Conservation (phyloP, 169 alveolate species). For the Babesia sp. region DNA sequence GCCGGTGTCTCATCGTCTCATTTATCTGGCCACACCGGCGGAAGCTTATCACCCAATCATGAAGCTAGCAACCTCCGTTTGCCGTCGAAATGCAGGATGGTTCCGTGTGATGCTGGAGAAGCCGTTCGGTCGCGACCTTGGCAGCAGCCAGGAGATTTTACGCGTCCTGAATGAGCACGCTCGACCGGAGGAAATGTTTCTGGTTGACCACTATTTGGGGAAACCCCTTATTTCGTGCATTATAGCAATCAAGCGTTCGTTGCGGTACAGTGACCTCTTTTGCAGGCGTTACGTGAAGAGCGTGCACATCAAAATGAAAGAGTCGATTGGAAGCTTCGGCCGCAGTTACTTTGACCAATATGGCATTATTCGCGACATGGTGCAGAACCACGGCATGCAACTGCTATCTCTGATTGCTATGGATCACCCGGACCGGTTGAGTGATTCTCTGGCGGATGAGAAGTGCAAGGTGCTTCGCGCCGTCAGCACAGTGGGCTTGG, state of each 20-base stretch:
- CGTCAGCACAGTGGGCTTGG: constrained; percentile 45
- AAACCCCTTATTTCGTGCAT: constrained; percentile 63
- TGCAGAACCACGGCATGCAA: constrained; percentile 67
- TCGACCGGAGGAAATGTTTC: constrained; percentile 43
- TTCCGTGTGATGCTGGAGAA: constrained; percentile 67
- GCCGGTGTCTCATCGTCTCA: constrained; percentile 51
- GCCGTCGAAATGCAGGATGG: constrained; percentile 61
- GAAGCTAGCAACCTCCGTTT: constrained; percentile 56
- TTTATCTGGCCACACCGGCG: constrained; percentile 67
- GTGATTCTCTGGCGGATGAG: constrained; percentile 31
- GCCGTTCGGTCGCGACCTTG: constrained; percentile 66
- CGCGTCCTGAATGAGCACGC: constrained; percentile 36
- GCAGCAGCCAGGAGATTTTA: constrained; percentile 36
- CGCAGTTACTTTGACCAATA: constrained; percentile 60
- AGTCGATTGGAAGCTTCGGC: constrained; percentile 60
- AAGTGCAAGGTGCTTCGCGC: constrained; percentile 49
- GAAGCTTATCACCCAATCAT: constrained; percentile 66
- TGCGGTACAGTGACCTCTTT: constrained; percentile 44
- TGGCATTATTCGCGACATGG: constrained; percentile 69
- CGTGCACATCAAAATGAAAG: constrained; percentile 66
- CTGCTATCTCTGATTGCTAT: constrained; percentile 60
- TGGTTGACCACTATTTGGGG: constrained; percentile 69
- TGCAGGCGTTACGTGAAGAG: constrained; percentile 49
- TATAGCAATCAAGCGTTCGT: constrained; percentile 43
- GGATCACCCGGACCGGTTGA: constrained; percentile 39